Conservation (phyloP, 1,284 basidiomycete species). For the Grifola frondosa region DNA sequence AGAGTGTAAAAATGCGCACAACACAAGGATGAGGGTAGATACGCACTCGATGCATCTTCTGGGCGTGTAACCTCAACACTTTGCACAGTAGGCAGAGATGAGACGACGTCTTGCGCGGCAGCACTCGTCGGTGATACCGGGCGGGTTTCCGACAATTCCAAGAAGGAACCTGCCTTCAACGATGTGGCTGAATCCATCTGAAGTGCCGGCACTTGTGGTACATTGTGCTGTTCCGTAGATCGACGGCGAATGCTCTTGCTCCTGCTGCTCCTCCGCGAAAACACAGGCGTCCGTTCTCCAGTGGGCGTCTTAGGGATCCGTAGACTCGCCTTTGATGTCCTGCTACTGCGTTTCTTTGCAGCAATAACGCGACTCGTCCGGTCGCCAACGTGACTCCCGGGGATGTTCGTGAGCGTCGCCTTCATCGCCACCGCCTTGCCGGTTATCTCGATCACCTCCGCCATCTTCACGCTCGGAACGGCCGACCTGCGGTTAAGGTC, state of each 20-base stretch:
- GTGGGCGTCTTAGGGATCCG: conserved; percentile 42
- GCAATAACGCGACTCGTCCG: conserved; percentile 46
- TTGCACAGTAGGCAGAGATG: conserved; percentile 19
- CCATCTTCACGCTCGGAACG: conserved; percentile 24
- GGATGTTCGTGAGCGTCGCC: conserved; percentile 29
- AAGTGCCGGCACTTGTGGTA: conserved; percentile 23
- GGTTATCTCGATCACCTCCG: conserved; percentile 34
- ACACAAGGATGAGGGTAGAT: too few relatives aligned
- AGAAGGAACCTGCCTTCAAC: conserved; percentile 26
- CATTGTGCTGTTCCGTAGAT: conserved; percentile 10
- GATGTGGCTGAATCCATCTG: conserved; percentile 17
- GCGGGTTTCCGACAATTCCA: conserved; percentile 27
- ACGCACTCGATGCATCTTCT: too few relatives aligned
- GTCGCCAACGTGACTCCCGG: conserved; percentile 15
- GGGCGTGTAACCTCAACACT: too few relatives aligned
- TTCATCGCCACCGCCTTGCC: conserved; percentile 34
- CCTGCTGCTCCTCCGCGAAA: conserved; percentile 20
- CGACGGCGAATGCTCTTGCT: conserved; percentile 24
- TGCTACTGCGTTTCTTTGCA: conserved; percentile 56
- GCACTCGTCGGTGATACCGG: conserved; percentile 22
- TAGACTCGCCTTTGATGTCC: conserved; percentile 58
- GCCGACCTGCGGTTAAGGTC: conserved; percentile 30
- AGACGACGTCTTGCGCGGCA: conserved; percentile 7
- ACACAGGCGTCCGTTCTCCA: conserved; percentile 14
- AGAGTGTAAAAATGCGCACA: too few relatives aligned